Conservation (phyloP, 805 yeast species). For the Kazachstania bromeliacearum region DNA sequence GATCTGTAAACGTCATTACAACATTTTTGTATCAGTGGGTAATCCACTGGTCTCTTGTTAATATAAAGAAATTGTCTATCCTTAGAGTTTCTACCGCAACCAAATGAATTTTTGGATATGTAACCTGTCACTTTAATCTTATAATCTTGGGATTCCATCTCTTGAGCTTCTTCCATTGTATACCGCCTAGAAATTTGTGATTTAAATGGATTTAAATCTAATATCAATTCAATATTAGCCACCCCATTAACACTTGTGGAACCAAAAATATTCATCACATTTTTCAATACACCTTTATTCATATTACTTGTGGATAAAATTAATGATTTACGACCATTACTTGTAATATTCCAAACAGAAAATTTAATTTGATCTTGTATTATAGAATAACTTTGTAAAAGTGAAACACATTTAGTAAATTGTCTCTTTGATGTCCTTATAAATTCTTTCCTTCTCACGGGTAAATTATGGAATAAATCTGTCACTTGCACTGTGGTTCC, state of each 20-base stretch:
- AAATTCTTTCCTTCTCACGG: slow-evolving; percentile 75
- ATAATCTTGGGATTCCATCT: slow-evolving; percentile 19
- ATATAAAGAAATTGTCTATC: slow-evolving; percentile 73
- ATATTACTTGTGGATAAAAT: slow-evolving; percentile 40
- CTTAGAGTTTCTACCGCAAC: slow-evolving; percentile 58
- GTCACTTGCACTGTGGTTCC: slow-evolving; percentile 63
- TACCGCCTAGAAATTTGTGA: slow-evolving; percentile 8
- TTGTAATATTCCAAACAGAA: slow-evolving; percentile 44
- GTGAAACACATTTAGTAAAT: slow-evolving; percentile 53
- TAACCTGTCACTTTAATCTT: slow-evolving; percentile 42
- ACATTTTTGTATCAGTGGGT: slow-evolving; percentile 45
- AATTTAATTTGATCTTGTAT: slow-evolving; percentile 51
- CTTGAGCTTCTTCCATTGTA: slow-evolving; percentile 4
- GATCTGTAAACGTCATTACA: slow-evolving; percentile 66
- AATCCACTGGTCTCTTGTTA: slow-evolving; percentile 64
- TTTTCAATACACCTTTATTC: slow-evolving; percentile 44
- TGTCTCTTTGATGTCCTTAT: slow-evolving; percentile 60
- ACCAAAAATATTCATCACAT: slow-evolving; percentile 64
- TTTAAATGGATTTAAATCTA: slow-evolving; percentile 31
- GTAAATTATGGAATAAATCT: slow-evolving; percentile 56
- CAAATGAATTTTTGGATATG: slow-evolving; percentile 70
- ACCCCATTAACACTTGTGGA: slow-evolving; percentile 52
- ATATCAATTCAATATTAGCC: slow-evolving; percentile 36
- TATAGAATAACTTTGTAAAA: slow-evolving; percentile 61
- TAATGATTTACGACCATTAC: slow-evolving; percentile 40